phyloP scores from a whole-genome alignment of 345 rosid genomes.

The Raphanus raphanistrum region DNA sequence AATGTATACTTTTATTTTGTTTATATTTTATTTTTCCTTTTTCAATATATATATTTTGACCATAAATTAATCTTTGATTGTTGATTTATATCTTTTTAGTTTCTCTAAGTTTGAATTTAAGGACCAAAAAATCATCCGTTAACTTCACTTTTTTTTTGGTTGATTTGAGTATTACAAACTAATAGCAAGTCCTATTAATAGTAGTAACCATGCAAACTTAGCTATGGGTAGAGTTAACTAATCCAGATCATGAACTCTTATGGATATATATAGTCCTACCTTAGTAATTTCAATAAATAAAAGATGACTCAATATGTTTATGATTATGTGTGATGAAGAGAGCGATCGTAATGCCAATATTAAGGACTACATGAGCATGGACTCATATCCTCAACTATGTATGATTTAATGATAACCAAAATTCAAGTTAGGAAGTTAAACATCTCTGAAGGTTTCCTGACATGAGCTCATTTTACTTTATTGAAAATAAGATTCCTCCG shows the following conservation, averaged over 20 bases:
- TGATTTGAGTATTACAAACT: too few relatives aligned
- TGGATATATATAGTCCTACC: background rate
- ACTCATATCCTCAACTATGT: background rate
- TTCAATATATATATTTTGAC: too few relatives aligned
- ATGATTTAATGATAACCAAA: background rate
- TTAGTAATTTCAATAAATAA: background rate
- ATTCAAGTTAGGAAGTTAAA: conserved; percentile 17
- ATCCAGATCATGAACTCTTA: background rate
- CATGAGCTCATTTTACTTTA: conserved; percentile 66
- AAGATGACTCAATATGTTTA: conserved; percentile 2
- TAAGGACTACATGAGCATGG: background rate
- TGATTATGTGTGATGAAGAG: background rate
- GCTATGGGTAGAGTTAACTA: background rate
- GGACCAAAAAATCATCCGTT: too few relatives aligned
- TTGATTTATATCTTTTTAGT: too few relatives aligned
- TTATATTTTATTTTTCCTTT: too few relatives aligned
- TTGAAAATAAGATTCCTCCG: conserved; percentile 66
- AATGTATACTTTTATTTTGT: too few relatives aligned
- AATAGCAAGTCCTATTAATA: background rate
- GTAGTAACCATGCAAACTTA: background rate
- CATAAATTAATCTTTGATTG: too few relatives aligned
- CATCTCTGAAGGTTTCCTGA: conserved; percentile 76
- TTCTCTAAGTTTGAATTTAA: too few relatives aligned
- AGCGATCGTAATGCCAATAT: background rate
- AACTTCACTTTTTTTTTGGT: too few relatives aligned